phyloP scores from a whole-genome alignment of 129 eudicot species.

The Smallanthus sonchifolius region DNA sequence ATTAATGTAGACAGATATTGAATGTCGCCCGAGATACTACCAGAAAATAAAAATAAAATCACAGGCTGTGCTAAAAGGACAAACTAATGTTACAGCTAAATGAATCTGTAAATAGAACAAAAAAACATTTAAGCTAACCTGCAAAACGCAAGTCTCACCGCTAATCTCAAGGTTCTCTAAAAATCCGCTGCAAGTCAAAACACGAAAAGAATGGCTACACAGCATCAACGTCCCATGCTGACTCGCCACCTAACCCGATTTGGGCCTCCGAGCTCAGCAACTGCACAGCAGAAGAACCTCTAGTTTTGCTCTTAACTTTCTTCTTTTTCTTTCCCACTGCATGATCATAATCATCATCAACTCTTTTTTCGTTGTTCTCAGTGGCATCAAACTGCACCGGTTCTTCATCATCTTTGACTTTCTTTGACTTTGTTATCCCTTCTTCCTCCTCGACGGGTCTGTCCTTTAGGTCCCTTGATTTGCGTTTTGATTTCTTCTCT shows the following conservation, averaged over 20 bases:
- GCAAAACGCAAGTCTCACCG: conserved; percentile 8
- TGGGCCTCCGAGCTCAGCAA: conserved; percentile 41
- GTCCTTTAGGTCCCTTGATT: conserved; percentile 21
- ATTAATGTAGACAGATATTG: background rate
- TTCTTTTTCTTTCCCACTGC: conserved; percentile 35
- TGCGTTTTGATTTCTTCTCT: conserved; percentile 31
- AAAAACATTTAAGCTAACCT: conserved; percentile 8
- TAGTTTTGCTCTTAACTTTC: conserved; percentile 33
- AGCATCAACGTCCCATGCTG: conserved; percentile 55
- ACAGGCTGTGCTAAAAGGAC: background rate
- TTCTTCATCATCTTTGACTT: conserved; percentile 40
- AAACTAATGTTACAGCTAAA: conserved; percentile 5
- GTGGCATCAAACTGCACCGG: conserved; percentile 25
- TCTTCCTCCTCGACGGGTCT: conserved; percentile 3
- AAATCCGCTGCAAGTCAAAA: background rate
- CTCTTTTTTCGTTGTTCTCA: conserved; percentile 23
- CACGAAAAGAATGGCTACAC: background rate
- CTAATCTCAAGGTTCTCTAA: background rate
- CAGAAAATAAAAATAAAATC: background rate
- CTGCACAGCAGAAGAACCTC: conserved; percentile 40
- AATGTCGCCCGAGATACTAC: background rate
- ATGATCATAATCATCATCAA: conserved; percentile 4
- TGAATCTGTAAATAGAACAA: background rate
- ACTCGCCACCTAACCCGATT: conserved; percentile 82
- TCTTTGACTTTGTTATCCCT: conserved; percentile 33